These are phyloP conservation scores for Geotrichum histeridarum DNA, from an alignment of 1,139 yeast species.

Conservation along the genomic window DNA sequence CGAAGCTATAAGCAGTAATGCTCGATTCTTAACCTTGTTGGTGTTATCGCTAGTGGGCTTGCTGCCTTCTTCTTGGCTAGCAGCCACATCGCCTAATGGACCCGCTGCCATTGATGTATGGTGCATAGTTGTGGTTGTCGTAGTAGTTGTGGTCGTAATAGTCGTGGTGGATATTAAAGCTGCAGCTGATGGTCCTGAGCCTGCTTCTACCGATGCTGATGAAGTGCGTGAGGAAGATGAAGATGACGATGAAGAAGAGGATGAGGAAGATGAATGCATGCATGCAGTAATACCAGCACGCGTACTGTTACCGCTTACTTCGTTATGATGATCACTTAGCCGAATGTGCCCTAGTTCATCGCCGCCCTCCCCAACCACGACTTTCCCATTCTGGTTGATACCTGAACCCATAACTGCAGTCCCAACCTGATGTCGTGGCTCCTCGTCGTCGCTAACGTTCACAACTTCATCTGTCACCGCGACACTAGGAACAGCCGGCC, in stretches of 20 bases:
- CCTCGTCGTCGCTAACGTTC: not conserved
- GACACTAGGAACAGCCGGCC: not conserved
- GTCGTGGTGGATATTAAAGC: not conserved
- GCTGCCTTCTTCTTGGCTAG: not conserved
- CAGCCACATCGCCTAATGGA: not conserved
- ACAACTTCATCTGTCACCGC: not conserved
- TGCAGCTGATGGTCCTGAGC: not conserved
- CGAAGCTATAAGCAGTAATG: too few species aligned
- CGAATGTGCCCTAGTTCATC: too few species aligned
- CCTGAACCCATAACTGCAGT: too few species aligned
- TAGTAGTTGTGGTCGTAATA: constrained; percentile 5
- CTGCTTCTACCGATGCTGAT: not conserved
- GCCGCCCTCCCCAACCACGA: too few species aligned
- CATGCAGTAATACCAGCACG: too few species aligned
- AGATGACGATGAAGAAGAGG: not conserved
- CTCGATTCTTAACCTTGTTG: too few species aligned
- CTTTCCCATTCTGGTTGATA: too few species aligned
- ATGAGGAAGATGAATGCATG: not conserved
- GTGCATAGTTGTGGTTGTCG: constrained; percentile 1
- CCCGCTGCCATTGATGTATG: constrained; percentile 1
- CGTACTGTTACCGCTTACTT: too few species aligned
- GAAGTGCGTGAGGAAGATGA: not conserved
- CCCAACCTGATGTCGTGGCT: too few species aligned
- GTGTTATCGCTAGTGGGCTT: too few species aligned
- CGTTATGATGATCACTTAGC: too few species aligned